Conservation (phyloP, 108 stramenopile genomes). For the Cyclostephanos tholiformis region DNA sequence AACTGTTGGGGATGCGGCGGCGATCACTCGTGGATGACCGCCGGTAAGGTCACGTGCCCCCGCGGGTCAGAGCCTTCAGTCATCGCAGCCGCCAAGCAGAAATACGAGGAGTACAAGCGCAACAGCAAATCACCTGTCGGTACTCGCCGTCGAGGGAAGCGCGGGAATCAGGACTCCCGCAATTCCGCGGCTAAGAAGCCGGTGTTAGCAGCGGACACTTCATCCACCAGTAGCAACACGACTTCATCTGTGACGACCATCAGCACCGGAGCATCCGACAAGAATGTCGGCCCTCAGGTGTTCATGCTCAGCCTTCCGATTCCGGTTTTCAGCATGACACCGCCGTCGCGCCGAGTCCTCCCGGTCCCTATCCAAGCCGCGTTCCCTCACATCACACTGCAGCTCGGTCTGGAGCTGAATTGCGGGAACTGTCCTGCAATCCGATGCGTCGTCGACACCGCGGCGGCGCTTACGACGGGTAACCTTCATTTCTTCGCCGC, state of each 20-base stretch:
- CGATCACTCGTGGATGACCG: neutral
- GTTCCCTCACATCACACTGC: constrained; percentile 9
- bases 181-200: no score
- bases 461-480: constrained; percentile 8
- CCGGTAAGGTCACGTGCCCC: neutral
- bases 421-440: neutral
- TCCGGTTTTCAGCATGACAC: neutral
- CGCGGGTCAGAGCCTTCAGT: neutral
- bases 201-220: no score
- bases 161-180: neutral
- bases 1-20: neutral
- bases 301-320: neutral
- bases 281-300: neutral
- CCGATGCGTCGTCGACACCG: constrained; percentile 13
- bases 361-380: neutral
- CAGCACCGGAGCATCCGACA: neutral
- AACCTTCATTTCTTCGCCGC: neutral
- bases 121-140: no score
- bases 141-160: neutral
- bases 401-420: neutral
- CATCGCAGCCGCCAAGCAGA: neutral
- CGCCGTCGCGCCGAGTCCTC: neutral
- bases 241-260: no score
- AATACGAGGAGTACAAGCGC: no score
- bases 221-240: no score